Evolutionary conservation across 2,329 filamentous ascomycete genomes (phyloP).

Genomic region (Sporothrix brunneoviolacea): DNA sequence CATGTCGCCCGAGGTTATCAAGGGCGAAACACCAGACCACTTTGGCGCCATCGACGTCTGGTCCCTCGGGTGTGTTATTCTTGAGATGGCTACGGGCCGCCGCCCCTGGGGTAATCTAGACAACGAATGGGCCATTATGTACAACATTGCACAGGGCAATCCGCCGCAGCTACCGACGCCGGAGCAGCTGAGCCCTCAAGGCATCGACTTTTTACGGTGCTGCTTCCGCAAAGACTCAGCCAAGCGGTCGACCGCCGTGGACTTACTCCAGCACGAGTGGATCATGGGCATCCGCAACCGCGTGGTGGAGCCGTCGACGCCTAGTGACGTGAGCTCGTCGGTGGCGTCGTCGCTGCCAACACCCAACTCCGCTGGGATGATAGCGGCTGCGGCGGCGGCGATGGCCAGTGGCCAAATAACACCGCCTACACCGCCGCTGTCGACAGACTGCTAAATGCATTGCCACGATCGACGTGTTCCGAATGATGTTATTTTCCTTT

Average conservation of each 20-base stretch:
- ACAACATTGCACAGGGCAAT: constrained; percentile 97
- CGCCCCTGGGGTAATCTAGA: constrained; percentile 93
- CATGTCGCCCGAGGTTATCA: constrained; percentile 99
- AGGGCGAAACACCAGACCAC: constrained; percentile 72
- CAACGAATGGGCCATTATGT: constrained; percentile 99
- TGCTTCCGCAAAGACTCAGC: constrained; percentile 84
- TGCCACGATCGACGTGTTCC: too few species aligned
- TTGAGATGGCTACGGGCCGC: constrained; percentile 94
- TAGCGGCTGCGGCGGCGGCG: background rate
- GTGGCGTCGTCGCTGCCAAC: constrained; percentile 11
- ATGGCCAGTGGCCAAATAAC: background rate
- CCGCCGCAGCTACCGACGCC: constrained; percentile 73
- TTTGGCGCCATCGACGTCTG: constrained; percentile 89
- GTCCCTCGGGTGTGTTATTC: constrained; percentile 92
- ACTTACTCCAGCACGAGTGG: constrained; percentile 93
- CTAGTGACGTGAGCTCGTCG: constrained; percentile 47
- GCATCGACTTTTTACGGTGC: constrained; percentile 79
- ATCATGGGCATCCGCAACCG: constrained; percentile 59
- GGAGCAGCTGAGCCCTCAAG: constrained; percentile 77
- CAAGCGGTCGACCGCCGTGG: constrained; percentile 72
- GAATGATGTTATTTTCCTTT: too few species aligned
- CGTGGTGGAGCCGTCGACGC: constrained; percentile 58
- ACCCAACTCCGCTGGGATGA: background rate
- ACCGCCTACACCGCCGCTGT: background rate
- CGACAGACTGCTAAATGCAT: too few species aligned